Percentiles rank a stretch among this genome's conserved stretches.
Conservation (phyloP, 805 yeast genomes). For the Candida insectalens region DNA sequence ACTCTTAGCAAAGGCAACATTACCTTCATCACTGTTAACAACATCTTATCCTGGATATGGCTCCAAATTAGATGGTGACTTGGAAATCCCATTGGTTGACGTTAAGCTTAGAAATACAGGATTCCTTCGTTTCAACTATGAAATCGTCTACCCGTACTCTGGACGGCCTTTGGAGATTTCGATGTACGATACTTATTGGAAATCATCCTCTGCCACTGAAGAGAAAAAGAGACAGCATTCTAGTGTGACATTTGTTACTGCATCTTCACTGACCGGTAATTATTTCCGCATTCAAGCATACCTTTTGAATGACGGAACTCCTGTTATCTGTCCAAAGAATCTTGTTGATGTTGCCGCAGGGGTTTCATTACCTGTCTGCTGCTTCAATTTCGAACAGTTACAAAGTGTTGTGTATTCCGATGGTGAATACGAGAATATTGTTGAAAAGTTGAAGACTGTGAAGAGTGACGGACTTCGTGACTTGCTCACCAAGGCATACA, state of each 20-base stretch:
- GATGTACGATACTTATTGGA: constrained; percentile 95
- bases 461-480: constrained; percentile 23
- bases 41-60: constrained; percentile 27
- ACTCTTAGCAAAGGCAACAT: constrained; percentile 80
- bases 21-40: constrained; percentile 47
- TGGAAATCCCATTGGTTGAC: constrained; percentile 70
- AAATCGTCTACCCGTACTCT: constrained; percentile 79
- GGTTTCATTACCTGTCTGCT: constrained; percentile 51
- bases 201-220: constrained; percentile 53
- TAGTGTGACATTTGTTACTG: constrained; percentile 64
- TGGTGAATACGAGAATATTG: constrained; percentile 8
- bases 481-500: constrained; percentile 36
- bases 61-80: constrained; percentile 27
- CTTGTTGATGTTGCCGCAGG: constrained; percentile 34
- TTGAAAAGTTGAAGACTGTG: constrained; percentile 9
- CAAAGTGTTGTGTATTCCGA: constrained; percentile 16
- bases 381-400: constrained; percentile 40
- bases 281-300: constrained; percentile 65
- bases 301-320: constrained; percentile 72
- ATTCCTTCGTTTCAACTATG: constrained; percentile 64
- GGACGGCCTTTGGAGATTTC: constrained; percentile 81
- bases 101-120: constrained; percentile 76
- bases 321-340: constrained; percentile 70
- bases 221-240: constrained; percentile 6
- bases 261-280: constrained; percentile 80